Conservation (phyloP, 1,284 basidiomycete species). For the Microbotryum silenes-acaulis region DNA sequence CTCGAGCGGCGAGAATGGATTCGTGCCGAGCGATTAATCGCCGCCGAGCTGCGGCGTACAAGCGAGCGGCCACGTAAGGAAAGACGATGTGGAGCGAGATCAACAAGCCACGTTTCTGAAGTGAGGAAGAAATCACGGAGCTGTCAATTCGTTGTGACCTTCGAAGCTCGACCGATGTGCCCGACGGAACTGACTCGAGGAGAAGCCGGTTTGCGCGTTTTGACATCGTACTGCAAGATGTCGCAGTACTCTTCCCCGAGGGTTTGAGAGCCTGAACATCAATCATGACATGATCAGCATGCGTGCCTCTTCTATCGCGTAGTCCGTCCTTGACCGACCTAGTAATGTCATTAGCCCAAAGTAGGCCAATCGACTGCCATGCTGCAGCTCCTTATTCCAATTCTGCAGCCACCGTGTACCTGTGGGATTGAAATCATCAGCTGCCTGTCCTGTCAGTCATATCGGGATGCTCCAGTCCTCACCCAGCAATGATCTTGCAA, state of each 20-base stretch:
- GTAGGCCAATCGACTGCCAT: constrained; percentile 39
- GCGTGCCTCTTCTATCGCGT: not conserved
- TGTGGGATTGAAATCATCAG: not conserved
- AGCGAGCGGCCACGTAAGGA: constrained; percentile 37
- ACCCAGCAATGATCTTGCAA: constrained; percentile 38
- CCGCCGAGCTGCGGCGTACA: constrained; percentile 30
- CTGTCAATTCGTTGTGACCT: no score
- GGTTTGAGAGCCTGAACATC: constrained; percentile 39
- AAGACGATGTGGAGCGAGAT: constrained; percentile 38
- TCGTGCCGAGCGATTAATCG: constrained; percentile 30
- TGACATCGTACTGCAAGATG: constrained; percentile 37
- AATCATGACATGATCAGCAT: not conserved
- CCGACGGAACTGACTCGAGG: constrained; percentile 26
- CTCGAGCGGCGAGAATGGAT: constrained; percentile 4
- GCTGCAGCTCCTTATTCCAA: constrained; percentile 36
- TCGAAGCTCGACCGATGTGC: no score
- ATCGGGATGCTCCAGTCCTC: not conserved
- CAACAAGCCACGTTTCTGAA: constrained; percentile 35
- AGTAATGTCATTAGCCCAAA: constrained; percentile 39
- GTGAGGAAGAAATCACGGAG: no score
- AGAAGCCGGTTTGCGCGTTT: constrained; percentile 35
- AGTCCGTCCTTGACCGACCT: constrained; percentile 12
- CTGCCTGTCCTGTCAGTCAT: not conserved
- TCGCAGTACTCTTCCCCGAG: constrained; percentile 45
- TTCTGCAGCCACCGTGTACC: constrained; percentile 40